These are phyloP conservation scores for Mortierella sp. DNA, from an alignment of 371 early-diverging fungal genomes.

Conservation along the genomic window DNA sequence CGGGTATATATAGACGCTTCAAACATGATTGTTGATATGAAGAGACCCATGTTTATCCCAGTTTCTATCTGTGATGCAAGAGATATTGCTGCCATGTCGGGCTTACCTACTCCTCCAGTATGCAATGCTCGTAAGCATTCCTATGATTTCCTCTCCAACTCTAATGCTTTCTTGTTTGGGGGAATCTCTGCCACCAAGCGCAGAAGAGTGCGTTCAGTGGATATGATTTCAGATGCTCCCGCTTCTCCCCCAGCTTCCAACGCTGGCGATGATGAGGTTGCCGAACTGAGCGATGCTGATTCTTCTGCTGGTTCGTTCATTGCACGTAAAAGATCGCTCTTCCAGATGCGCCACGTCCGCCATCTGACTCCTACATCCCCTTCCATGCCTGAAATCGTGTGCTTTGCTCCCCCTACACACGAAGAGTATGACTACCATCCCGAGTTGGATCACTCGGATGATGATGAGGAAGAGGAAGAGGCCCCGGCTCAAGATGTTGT, in stretches of 20 bases:
- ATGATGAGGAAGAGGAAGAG: conserved; percentile 50
- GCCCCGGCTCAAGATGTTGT: conserved; percentile 9
- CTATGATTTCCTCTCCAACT: conserved; percentile 49
- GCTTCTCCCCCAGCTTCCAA: conserved; percentile 55
- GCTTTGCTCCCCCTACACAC: conserved; percentile 54
- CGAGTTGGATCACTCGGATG: conserved; percentile 51
- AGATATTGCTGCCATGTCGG: conserved; percentile 44
- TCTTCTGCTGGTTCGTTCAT: conserved; percentile 31
- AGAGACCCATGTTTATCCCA: conserved; percentile 58
- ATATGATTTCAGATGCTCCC: conserved; percentile 43
- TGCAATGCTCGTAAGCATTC: conserved; percentile 56
- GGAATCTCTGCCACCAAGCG: conserved; percentile 52
- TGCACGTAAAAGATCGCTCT: conserved; percentile 27
- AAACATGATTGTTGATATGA: conserved; percentile 51
- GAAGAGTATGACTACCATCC: conserved; percentile 54
- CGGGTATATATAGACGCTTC: conserved; percentile 24
- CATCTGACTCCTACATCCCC: conserved; percentile 55
- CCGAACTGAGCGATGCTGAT: conserved; percentile 49
- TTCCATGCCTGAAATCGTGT: conserved; percentile 45
- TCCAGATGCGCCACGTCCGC: conserved; percentile 52
- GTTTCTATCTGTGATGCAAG: conserved; percentile 55
- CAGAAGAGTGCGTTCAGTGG: conserved; percentile 38
- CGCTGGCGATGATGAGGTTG: conserved; percentile 53
- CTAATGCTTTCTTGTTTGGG: conserved; percentile 48
- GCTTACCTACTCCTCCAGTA: conserved; percentile 51